Evolutionary conservation across 2,329 filamentous ascomycete genomes (phyloP).

Genomic region (Aspergillus alliaceus): DNA sequence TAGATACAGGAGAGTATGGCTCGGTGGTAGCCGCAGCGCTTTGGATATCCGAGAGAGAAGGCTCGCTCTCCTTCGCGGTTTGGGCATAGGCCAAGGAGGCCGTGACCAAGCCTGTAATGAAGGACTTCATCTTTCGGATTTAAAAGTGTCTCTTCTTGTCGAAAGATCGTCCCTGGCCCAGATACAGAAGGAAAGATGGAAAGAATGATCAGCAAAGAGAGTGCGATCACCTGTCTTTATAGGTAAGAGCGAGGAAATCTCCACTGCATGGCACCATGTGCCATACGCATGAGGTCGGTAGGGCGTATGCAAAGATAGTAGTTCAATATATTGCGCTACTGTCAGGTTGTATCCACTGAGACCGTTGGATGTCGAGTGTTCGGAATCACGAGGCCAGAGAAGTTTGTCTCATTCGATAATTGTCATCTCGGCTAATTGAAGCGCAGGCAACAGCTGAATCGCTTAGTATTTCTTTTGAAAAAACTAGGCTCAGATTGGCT

Average conservation of each 20-base stretch:
- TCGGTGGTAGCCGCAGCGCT: constrained; percentile 56
- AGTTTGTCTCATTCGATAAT: constrained; percentile 11
- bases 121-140: constrained; percentile 52
- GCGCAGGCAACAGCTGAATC: not conserved
- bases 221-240: constrained; percentile 4
- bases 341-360: constrained; percentile 1
- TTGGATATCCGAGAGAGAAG: constrained; percentile 29
- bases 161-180: not conserved
- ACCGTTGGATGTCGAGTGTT: not conserved
- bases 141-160: not conserved
- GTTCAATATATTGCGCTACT: not conserved
- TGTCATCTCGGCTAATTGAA: not conserved
- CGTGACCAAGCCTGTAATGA: constrained; percentile 24
- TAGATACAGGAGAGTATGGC: constrained; percentile 61
- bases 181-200: not conserved
- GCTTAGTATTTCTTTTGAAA: not conserved
- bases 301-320: not conserved
- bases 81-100: constrained; percentile 27
- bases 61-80: constrained; percentile 25
- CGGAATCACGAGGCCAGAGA: constrained; percentile 10
- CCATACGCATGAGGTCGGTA: not conserved
- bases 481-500: not conserved
- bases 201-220: not conserved
- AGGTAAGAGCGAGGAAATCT: not conserved
- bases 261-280: constrained; percentile 3